Percentiles rank a stretch among this genome's conserved stretches.
phyloP scores from a whole-genome alignment of 2,329 filamentous ascomycete species.

The Coniochaeta sp. region DNA sequence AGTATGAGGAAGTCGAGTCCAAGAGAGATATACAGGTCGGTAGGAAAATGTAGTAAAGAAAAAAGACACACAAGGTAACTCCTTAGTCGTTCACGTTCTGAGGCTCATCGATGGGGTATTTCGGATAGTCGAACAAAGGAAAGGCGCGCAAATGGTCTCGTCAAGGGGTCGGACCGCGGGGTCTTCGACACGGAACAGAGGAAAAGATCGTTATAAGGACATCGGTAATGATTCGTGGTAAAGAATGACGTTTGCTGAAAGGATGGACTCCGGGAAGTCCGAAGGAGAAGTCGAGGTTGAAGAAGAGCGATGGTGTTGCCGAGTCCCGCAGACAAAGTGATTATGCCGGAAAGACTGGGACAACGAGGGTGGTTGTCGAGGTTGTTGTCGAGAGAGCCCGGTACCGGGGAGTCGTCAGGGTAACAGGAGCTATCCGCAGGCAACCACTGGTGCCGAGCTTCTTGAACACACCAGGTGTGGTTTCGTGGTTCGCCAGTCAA shows the following conservation, averaged over 20 bases:
- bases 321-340: neutral
- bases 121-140: slow-evolving; percentile 28
- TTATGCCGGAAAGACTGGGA: neutral
- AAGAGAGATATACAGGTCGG: slow-evolving; percentile 18
- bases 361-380: neutral
- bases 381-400: neutral
- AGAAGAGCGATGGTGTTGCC: slow-evolving; percentile 4
- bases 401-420: neutral
- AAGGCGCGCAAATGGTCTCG: slow-evolving; percentile 18
- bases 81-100: slow-evolving; percentile 36
- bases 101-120: slow-evolving; percentile 38
- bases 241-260: slow-evolving; percentile 15
- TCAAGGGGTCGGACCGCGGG: slow-evolving; percentile 14
- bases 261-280: slow-evolving; percentile 5
- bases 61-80: slow-evolving; percentile 22
- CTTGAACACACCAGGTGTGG: slow-evolving; percentile 1
- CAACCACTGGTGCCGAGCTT: neutral
- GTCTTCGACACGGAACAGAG: slow-evolving; percentile 15
- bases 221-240: slow-evolving; percentile 26
- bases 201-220: slow-evolving; percentile 33
- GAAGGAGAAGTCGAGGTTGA: neutral
- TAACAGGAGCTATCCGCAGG: neutral
- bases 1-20: slow-evolving; percentile 7
- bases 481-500: slow-evolving; percentile 19
- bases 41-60: slow-evolving; percentile 14